phyloP scores from a whole-genome alignment of 352 stramenopile genomes.

The Pythium coloratum region DNA sequence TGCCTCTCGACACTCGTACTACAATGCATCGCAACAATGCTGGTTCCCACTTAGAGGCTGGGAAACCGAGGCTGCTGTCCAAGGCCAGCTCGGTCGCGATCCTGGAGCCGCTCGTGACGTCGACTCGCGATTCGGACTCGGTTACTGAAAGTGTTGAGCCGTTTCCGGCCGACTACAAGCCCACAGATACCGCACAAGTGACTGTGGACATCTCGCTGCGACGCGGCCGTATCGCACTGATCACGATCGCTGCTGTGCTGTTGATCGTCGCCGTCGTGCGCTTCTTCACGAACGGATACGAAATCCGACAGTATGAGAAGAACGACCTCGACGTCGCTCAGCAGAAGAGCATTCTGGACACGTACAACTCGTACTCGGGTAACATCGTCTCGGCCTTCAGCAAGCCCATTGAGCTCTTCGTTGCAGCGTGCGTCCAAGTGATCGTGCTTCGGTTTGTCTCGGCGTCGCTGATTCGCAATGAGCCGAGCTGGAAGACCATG shows the following conservation, averaged over 20 bases:
- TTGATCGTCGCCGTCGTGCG: background rate
- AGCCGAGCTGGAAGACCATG: background rate
- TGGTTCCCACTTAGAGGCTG: too few relatives aligned
- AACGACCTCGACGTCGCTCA: background rate
- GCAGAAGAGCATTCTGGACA: background rate
- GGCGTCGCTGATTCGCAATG: background rate
- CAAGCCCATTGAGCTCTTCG: background rate
- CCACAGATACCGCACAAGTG: background rate
- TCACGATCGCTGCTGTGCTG: background rate
- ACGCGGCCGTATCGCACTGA: background rate
- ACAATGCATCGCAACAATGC: too few relatives aligned
- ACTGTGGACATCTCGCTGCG: background rate
- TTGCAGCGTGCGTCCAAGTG: background rate
- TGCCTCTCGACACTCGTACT: too few relatives aligned
- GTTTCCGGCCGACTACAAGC: too few relatives aligned
- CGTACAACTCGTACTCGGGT: background rate
- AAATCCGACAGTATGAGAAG: background rate
- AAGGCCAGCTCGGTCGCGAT: slow-evolving; percentile 1
- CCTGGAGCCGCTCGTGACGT: background rate
- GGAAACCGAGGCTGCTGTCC: background rate
- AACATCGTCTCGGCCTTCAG: background rate
- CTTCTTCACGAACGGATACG: background rate
- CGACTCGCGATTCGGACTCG: background rate
- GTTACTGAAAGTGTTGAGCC: too few relatives aligned
- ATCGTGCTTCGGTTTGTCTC: background rate